These are phyloP conservation scores for Gossypium thurberi DNA, from an alignment of 345 rosid species.

Conservation along the genomic window DNA sequence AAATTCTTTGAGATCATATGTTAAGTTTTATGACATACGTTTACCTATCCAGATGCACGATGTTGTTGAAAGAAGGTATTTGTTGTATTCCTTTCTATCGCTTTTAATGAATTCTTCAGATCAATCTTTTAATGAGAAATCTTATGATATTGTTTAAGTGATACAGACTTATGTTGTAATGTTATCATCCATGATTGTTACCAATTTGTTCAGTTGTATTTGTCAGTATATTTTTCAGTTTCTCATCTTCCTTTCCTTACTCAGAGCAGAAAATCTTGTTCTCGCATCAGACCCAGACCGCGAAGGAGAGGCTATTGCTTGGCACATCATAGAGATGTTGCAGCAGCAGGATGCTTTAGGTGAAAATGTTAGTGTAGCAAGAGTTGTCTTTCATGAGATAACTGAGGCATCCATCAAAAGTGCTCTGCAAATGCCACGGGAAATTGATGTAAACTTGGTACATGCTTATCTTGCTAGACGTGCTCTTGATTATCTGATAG, in stretches of 20 bases:
- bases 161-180: background rate
- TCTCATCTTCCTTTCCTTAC: constrained; percentile 33
- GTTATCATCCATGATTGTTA: background rate
- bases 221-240: constrained; percentile 23
- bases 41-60: background rate
- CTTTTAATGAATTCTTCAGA: background rate
- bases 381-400: constrained; percentile 94
- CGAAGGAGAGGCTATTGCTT: constrained; percentile 99
- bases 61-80: constrained; percentile 63
- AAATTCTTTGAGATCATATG: background rate
- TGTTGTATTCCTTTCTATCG: constrained; percentile 10
- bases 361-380: constrained; percentile 61
- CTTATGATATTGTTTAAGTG: constrained; percentile 13
- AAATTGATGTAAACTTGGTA: constrained; percentile 77
- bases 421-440: constrained; percentile 77
- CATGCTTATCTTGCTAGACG: constrained; percentile 93
- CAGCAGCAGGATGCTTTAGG: constrained; percentile 86
- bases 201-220: constrained; percentile 10
- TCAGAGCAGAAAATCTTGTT: constrained; percentile 91
- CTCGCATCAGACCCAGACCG: constrained; percentile 99
- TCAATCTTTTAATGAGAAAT: constrained; percentile 6
- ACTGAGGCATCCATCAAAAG: constrained; percentile 82
- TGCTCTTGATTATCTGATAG: constrained; percentile 95
- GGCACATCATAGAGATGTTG: constrained; percentile 99
- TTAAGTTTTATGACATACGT: background rate